phyloP scores from a whole-genome alignment of 2,329 filamentous ascomycete species.

The Beauveria scarabaeidicola region DNA sequence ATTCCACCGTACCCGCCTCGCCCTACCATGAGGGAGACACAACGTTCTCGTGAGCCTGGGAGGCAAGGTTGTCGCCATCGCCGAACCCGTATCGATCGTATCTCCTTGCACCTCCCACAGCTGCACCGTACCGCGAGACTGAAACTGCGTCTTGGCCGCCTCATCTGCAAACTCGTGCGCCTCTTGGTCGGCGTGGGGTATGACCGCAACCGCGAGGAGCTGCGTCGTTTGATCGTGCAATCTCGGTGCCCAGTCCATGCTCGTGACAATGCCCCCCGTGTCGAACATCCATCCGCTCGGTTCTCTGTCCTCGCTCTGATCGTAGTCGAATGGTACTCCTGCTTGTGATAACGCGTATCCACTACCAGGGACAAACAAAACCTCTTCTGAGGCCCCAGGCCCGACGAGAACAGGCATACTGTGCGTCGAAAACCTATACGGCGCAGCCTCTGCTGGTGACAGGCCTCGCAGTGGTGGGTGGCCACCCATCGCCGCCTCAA shows the following conservation, averaged over 20 bases:
- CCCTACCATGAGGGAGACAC: slow-evolving; percentile 43
- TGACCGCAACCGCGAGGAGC: slow-evolving; percentile 42
- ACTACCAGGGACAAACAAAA: slow-evolving; percentile 21
- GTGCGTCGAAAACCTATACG: slow-evolving; percentile 19
- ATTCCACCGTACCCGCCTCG: slow-evolving; percentile 45
- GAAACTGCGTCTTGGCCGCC: slow-evolving; percentile 27
- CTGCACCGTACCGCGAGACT: slow-evolving; percentile 41
- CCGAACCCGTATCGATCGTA: slow-evolving; percentile 17
- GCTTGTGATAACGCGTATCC: slow-evolving; percentile 20
- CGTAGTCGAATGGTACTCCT: slow-evolving; percentile 22
- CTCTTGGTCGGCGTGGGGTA: slow-evolving; percentile 43
- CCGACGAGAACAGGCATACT: slow-evolving; percentile 28
- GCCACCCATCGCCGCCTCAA: slow-evolving; percentile 14
- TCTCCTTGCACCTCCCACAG: slow-evolving; percentile 39
- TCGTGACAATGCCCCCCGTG: slow-evolving; percentile 42
- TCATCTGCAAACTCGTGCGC: slow-evolving; percentile 31
- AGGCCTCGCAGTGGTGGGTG: slow-evolving; percentile 12
- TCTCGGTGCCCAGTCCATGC: slow-evolving; percentile 44
- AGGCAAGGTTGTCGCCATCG: slow-evolving; percentile 24
- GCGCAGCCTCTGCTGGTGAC: slow-evolving; percentile 19
- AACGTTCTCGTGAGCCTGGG: slow-evolving; percentile 35
- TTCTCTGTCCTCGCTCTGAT: slow-evolving; percentile 17
- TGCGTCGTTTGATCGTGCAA: slow-evolving; percentile 28
- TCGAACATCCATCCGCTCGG: slow-evolving; percentile 45
- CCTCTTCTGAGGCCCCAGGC: slow-evolving; percentile 20